Evolutionary conservation across 1,284 basidiomycete genomes (phyloP), one percentile per base, ranked within the genome.

Genomic region (Moesziomyces sp.): DNA sequence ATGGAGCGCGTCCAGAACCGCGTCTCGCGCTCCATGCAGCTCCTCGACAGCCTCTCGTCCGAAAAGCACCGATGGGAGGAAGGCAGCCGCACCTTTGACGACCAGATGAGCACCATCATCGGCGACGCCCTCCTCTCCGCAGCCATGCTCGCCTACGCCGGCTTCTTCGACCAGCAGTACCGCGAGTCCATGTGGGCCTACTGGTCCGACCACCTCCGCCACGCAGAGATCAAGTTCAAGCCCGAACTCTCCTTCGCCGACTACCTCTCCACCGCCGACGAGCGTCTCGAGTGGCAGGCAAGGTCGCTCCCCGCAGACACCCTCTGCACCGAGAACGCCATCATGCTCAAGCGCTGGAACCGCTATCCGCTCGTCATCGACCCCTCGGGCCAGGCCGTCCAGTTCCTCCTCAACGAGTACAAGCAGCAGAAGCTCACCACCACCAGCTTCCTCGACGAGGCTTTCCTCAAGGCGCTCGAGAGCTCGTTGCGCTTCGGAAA

Each of bases 401-500:
- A 90, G 3, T 99, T 96, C 89, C 86, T 99, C 58, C 88, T 95
- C 74, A 96, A 97, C 80, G 92, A 97, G 84, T 97, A 96, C 88
- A 92, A 91, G 85, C 92, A 95, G 55, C 91, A 94, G 77, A 99
- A 99, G 87, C 95, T 99, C 80, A 94, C 94, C 0, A 92, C 97
- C 67, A 98, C 97, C 0, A 97, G 94, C 81, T 99, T 99, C 91
- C 88, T 98, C 63, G 97, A 99, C 84, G 95, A 97, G 83, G 92
- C 97, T 0, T 99, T 99, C 90, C 88, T 98, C 79, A 99, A 99
- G 86, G 94, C 97, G 46, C 87, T 99, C 72, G 97, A 99, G 85
- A 95, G 93, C 79, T 97, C 97, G n/a, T 88, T 99, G 63, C 95
- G 97, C 46, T 99, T 99, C 85, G 97, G 97, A 45, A 98, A 97